Base-by-base conservation (phyloP, 805 yeast genomes). In the Tetrapisispora phaffii region DNA sequence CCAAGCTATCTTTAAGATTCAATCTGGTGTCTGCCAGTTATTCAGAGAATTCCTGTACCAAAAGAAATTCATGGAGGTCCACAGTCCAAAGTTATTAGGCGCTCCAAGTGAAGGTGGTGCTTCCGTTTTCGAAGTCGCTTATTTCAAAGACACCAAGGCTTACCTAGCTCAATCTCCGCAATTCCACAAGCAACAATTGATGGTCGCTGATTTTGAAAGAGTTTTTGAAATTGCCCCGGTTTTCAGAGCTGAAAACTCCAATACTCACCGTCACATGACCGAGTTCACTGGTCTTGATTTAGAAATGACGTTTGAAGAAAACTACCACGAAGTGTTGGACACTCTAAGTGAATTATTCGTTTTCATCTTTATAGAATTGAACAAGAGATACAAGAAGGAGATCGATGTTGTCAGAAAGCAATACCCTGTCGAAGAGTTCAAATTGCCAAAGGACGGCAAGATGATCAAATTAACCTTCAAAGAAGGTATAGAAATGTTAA, bases 241-340 rank as follows among this genome's bases (percentile, higher is more conserved):
- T 37, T 93, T 93, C 78, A 80, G 99, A 71, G 99, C 99, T 47
- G 99, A 93, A 69, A 90, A 93, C 75, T 90, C 97, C 50, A 89
- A 93, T 74, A 90, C 98, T 19, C 97, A 93, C 69, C 89, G 99
- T 72, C 99, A 93, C 70, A 82, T 93, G 95, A 93, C 99, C 46
- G 99, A 93, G 70, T 93, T 93, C 67, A 85, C 84, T 50, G 99
- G 99, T 47, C 80, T 94, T 58, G 99, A 93, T 74, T 70, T 93
- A 70, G 99, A 93, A 71, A 88, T 93, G 95, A 85, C 96, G 10
- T 85, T 93, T 62, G 97, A 93, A 72, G 96, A 89, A 71, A 97
- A 93, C 71, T 93, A 93, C 67, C 94, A 93, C 62, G 99, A 93
- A 72, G 94, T 82, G 38, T 56, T 79, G 44, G 81, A 79, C 52